These are phyloP conservation scores for Blastomyces percursus DNA, from an alignment of 2,329 filamentous ascomycete genomes.

Conservation along the genomic window DNA sequence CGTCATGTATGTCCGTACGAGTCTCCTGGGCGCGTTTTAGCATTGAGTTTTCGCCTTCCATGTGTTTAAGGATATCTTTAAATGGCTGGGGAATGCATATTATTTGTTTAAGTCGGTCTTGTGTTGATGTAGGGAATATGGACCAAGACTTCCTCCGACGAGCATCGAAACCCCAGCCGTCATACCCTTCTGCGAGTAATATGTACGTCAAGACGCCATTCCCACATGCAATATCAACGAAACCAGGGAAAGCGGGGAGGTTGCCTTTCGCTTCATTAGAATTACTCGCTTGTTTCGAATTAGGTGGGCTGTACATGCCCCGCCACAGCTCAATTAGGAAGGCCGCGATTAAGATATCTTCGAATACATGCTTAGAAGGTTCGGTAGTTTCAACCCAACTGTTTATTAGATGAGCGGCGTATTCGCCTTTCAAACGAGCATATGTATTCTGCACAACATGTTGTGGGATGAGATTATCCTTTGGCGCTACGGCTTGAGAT, in stretches of 20 bases:
- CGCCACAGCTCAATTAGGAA: constrained; percentile 88
- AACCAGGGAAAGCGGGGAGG: constrained; percentile 57
- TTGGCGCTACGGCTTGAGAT: constrained; percentile 66
- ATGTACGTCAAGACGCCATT: constrained; percentile 86
- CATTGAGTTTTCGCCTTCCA: not conserved
- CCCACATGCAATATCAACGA: constrained; percentile 91
- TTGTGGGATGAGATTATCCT: constrained; percentile 71
- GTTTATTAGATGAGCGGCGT: constrained; percentile 60
- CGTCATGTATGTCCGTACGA: constrained; percentile 28
- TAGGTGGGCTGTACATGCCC: constrained; percentile 56
- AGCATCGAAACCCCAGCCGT: constrained; percentile 86
- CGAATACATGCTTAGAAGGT: constrained; percentile 85
- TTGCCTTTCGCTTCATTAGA: not conserved
- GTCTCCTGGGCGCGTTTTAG: constrained; percentile 1
- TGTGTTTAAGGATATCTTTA: constrained; percentile 17
- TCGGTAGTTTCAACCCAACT: constrained; percentile 80
- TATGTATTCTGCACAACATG: constrained; percentile 73
- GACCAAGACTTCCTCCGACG: constrained; percentile 75
- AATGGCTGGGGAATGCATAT: constrained; percentile 50
- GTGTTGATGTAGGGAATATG: constrained; percentile 48
- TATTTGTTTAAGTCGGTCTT: constrained; percentile 45
- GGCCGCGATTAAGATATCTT: constrained; percentile 80
- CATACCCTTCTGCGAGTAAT: constrained; percentile 67
- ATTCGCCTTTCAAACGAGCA: constrained; percentile 62
- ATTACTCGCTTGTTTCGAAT: constrained; percentile 14